A percentile compares a stretch with the other conserved stretches of the same genome.
These are phyloP conservation scores for Golubevia pallescens DNA, from an alignment of 1,284 basidiomycete genomes.

Conservation along the genomic window DNA sequence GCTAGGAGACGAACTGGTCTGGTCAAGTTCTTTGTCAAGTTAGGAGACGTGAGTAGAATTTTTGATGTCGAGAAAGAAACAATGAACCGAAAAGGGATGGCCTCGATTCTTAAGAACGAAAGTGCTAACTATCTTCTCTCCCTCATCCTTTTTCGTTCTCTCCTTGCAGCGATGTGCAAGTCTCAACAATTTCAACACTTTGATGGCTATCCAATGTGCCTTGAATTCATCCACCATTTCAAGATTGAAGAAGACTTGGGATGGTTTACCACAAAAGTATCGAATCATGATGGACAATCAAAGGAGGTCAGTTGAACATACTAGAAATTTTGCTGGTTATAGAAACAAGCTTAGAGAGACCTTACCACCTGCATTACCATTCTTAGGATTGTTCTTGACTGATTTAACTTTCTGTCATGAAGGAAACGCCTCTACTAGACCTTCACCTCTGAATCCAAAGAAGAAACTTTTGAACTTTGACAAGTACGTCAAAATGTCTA, in stretches of 20 bases:
- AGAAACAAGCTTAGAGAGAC: conserved; percentile 72
- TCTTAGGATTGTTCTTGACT: conserved; percentile 77
- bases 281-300: conserved; percentile 79
- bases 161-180: conserved; percentile 60
- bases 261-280: conserved; percentile 86
- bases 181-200: conserved; percentile 66
- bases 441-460: conserved; percentile 74
- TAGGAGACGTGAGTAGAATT: conserved; percentile 65
- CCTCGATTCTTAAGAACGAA: neutral
- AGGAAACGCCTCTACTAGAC: conserved; percentile 84
- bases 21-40: conserved; percentile 66
- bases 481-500: conserved; percentile 72
- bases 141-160: conserved; percentile 1
- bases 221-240: conserved; percentile 65
- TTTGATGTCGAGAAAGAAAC: too few relatives aligned
- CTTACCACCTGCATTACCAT: conserved; percentile 50
- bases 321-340: conserved; percentile 91
- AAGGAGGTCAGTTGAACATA: conserved; percentile 83
- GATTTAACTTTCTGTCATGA: conserved; percentile 95
- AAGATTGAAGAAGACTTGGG: conserved; percentile 64
- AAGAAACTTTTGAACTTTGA: conserved; percentile 93
- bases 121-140: neutral
- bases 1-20: conserved; percentile 61
- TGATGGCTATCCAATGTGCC: conserved; percentile 66
- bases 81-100: neutral